These are phyloP conservation scores for Trichoderma parareesei DNA, from an alignment of 495 filamentous ascomycete species.

Conservation along the genomic window DNA sequence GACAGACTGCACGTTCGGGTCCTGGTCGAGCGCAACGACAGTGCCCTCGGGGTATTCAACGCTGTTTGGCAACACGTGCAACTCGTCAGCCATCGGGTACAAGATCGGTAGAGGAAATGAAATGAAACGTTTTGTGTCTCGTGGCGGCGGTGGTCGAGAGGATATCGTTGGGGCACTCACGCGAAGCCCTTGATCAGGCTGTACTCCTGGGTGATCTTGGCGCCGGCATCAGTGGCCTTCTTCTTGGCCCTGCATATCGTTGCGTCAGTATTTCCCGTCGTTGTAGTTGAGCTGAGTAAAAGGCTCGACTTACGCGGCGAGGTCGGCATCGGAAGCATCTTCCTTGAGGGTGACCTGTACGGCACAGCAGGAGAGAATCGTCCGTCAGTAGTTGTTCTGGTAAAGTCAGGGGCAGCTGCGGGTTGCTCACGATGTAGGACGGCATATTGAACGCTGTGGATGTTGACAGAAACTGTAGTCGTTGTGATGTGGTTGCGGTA, in stretches of 20 bases:
- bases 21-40: slow-evolving; percentile 50
- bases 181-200: slow-evolving; percentile 82
- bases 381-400: not conserved
- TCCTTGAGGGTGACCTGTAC: slow-evolving; percentile 71
- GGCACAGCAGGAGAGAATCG: not conserved
- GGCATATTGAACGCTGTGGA: slow-evolving; percentile 47
- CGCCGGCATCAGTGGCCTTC: slow-evolving; percentile 58
- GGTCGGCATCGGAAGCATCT: slow-evolving; percentile 47
- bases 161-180: slow-evolving; percentile 42
- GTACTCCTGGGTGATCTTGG: slow-evolving; percentile 75
- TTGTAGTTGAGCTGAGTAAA: not conserved
- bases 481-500: not conserved
- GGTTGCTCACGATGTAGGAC: slow-evolving; percentile 55
- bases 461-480: not conserved
- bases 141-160: not conserved
- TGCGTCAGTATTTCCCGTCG: slow-evolving; percentile 11
- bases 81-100: slow-evolving; percentile 5
- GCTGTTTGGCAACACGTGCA: slow-evolving; percentile 33
- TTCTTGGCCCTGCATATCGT: slow-evolving; percentile 58
- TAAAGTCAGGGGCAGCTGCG: slow-evolving; percentile 9
- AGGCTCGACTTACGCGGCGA: slow-evolving; percentile 48
- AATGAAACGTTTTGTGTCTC: not conserved
- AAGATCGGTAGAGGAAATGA: too few relatives aligned
- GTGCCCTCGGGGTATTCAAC: slow-evolving; percentile 63
- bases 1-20: slow-evolving; percentile 61